These are phyloP conservation scores for Lasiosphaeriaceae sp. DNA, from an alignment of 495 filamentous ascomycete genomes.

Conservation along the genomic window DNA sequence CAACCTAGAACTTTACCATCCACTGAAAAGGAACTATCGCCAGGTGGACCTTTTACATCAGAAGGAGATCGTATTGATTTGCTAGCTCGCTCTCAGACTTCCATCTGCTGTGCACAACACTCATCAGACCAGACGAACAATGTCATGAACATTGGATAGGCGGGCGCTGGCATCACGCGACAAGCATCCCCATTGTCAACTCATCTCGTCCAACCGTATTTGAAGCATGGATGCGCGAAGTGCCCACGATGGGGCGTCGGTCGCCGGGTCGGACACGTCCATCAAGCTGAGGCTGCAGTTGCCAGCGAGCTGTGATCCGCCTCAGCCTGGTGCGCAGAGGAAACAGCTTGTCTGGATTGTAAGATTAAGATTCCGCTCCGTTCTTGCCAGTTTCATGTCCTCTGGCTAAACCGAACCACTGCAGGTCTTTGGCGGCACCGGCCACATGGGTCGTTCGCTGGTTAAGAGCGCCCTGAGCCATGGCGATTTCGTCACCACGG, in stretches of 20 bases:
- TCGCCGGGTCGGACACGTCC: slow-evolving; percentile 22
- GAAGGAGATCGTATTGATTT: too few relatives aligned
- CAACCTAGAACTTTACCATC: too few relatives aligned
- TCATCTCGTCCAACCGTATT: background rate
- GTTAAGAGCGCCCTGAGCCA: slow-evolving; percentile 75
- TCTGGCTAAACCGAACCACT: slow-evolving; percentile 8
- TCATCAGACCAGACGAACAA: background rate
- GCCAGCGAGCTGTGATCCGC: slow-evolving; percentile 76
- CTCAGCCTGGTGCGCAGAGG: slow-evolving; percentile 63
- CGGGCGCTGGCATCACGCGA: slow-evolving; percentile 19
- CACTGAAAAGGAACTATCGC: too few relatives aligned
- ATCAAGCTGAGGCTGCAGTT: slow-evolving; percentile 46
- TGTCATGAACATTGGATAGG: slow-evolving; percentile 17
- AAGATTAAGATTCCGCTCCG: slow-evolving; percentile 26
- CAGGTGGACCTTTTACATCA: too few relatives aligned
- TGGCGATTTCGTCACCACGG: slow-evolving; percentile 82
- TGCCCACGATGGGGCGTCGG: slow-evolving; percentile 20
- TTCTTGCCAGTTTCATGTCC: background rate
- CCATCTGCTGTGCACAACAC: too few relatives aligned
- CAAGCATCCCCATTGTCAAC: slow-evolving; percentile 10
- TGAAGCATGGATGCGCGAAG: slow-evolving; percentile 24
- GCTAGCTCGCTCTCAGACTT: too few relatives aligned
- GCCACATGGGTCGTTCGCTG: slow-evolving; percentile 90
- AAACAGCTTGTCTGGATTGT: slow-evolving; percentile 83
- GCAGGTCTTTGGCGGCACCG: slow-evolving; percentile 85